A percentile compares a stretch with the other conserved stretches of the same genome.
Conservation (phyloP, 495 filamentous ascomycete species). For the Lindgomyces ingoldianus region DNA sequence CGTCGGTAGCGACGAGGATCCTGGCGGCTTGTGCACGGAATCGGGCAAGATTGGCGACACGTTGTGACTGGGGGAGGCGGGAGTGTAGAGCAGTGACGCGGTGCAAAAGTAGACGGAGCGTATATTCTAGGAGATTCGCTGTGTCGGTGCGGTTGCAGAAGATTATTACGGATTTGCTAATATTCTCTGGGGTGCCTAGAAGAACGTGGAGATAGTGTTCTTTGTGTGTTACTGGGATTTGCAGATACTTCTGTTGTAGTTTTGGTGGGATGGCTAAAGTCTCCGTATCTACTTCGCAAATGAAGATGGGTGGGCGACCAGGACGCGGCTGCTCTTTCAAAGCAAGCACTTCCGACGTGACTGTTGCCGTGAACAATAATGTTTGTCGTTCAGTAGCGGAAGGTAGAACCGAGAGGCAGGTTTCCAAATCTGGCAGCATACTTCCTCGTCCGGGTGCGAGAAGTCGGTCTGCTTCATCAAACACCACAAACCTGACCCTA, state of each 20-base stretch:
- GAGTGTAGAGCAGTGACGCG: constrained; percentile 90
- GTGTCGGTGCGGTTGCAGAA: constrained; percentile 93
- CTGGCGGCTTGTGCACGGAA: constrained; percentile 91
- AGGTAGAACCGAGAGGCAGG: constrained; percentile 78
- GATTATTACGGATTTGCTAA: constrained; percentile 75
- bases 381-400: constrained; percentile 74
- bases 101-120: constrained; percentile 80
- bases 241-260: constrained; percentile 79
- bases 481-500: constrained; percentile 78
- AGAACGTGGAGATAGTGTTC: constrained; percentile 93
- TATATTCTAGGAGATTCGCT: constrained; percentile 82
- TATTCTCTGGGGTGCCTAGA: constrained; percentile 75
- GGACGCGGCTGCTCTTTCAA: constrained; percentile 69
- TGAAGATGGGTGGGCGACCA: constrained; percentile 72
- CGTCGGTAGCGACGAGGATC: constrained; percentile 91
- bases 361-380: constrained; percentile 92
- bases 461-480: constrained; percentile 95
- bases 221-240: constrained; percentile 83
- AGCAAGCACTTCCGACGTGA: constrained; percentile 87
- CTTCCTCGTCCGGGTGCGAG: constrained; percentile 73
- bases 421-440: constrained; percentile 92
- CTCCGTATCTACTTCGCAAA: constrained; percentile 83
- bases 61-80: constrained; percentile 74
- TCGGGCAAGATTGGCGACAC: constrained; percentile 80
- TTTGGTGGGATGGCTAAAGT: constrained; percentile 72